Percentiles rank a stretch among this genome's conserved stretches.
Evolutionary conservation across 805 yeast species (phyloP).

Genomic region (Ogataea henricii): DNA sequence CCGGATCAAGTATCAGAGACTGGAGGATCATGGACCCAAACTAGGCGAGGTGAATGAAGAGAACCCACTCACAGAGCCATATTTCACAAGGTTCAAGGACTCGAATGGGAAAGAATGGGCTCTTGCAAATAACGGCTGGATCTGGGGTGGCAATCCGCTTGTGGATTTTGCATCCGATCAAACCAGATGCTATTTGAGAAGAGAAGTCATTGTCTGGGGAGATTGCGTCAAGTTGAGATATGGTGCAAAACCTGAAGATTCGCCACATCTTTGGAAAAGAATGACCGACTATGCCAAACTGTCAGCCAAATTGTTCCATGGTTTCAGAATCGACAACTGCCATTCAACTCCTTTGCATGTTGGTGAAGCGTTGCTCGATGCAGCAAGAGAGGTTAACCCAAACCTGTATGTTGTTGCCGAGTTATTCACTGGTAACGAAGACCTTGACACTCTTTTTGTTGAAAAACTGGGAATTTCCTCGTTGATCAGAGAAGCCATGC

Average conservation of each 20-base stretch:
- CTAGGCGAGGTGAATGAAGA: slow-evolving; percentile 62
- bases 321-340: slow-evolving; percentile 92
- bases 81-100: slow-evolving; percentile 72
- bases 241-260: slow-evolving; percentile 75
- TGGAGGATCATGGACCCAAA: slow-evolving; percentile 82
- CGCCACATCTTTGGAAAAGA: slow-evolving; percentile 86
- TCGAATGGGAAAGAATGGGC: slow-evolving; percentile 61
- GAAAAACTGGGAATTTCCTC: slow-evolving; percentile 89
- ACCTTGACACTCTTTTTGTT: slow-evolving; percentile 84
- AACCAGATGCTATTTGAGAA: slow-evolving; percentile 78
- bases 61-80: slow-evolving; percentile 77
- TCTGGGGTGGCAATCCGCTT: slow-evolving; percentile 95
- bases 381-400: slow-evolving; percentile 83
- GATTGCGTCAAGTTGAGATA: slow-evolving; percentile 94
- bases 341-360: slow-evolving; percentile 97
- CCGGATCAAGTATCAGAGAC: slow-evolving; percentile 72
- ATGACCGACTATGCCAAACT: slow-evolving; percentile 76
- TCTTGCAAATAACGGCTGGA: slow-evolving; percentile 96
- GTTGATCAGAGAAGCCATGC: slow-evolving; percentile 95
- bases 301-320: slow-evolving; percentile 76
- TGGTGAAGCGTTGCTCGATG: slow-evolving; percentile 84
- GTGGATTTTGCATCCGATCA: slow-evolving; percentile 86
- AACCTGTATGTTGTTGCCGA: slow-evolving; percentile 93
- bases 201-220: slow-evolving; percentile 97
- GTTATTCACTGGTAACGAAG: slow-evolving; percentile 89